A percentile compares a stretch with the other conserved stretches of the same genome.
Conservation (phyloP, 1,139 yeast species). For the Suhomyces bokatorum region DNA sequence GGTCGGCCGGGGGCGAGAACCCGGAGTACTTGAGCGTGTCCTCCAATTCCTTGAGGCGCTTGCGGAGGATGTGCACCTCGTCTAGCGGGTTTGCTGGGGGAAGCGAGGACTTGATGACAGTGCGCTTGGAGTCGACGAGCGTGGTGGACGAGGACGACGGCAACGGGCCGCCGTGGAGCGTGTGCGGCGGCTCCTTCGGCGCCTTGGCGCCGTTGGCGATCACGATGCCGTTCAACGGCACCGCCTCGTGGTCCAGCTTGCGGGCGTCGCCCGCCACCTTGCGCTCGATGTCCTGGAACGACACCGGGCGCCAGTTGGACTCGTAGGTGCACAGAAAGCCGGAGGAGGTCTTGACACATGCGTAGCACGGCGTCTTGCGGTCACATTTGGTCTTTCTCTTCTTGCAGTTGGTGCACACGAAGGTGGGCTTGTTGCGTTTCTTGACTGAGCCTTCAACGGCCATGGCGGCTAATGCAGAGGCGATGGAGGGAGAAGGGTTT, state of each 20-base stretch:
- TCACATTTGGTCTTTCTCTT: conserved; percentile 34
- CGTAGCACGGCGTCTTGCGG: conserved; percentile 27
- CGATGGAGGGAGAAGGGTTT: not conserved
- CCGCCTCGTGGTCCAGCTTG: not conserved
- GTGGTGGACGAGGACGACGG: not conserved
- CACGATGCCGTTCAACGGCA: not conserved
- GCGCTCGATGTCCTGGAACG: conserved; percentile 5
- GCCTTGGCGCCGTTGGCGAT: not conserved
- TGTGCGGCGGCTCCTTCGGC: not conserved
- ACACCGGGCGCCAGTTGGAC: conserved; percentile 10
- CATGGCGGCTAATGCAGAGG: not conserved
- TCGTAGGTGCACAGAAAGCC: conserved; percentile 22
- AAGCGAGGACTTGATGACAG: not conserved
- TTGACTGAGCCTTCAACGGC: conserved; percentile 6
- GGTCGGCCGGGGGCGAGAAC: not conserved
- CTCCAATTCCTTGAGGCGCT: conserved; percentile 13
- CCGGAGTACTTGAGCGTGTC: conserved; percentile 7
- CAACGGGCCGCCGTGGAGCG: no score
- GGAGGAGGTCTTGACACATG: conserved; percentile 26
- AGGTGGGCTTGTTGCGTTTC: conserved; percentile 30
- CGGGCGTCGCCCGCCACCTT: not conserved
- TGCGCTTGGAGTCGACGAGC: not conserved
- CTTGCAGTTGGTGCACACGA: conserved; percentile 32
- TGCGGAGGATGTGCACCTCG: conserved; percentile 12
- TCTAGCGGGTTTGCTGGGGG: conserved; percentile 7